Evolutionary conservation across 768 basidiomycete genomes (phyloP), one percentile per base, ranked within the genome.

Genomic region (Collybiopsis confluens): DNA sequence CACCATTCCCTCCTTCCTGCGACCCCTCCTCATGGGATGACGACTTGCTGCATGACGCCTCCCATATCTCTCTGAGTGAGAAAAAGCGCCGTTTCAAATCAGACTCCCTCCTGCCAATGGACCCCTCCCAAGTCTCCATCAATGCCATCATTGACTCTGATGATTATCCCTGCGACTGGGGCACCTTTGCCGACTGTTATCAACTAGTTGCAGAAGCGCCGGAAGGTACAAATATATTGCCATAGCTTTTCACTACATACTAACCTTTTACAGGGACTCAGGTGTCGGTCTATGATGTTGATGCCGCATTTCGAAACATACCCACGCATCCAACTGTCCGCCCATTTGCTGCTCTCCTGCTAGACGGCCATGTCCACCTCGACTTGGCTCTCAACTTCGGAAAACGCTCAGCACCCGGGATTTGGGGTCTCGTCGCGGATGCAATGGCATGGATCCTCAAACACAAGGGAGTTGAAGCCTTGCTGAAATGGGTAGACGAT

Each of bases 241-340:
- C 18, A 20, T 15, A 5, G 4, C 5, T 9, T 40, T 40, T n/a
- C 13, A 9, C 13, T 16, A 40, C 16, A 5, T 15, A 5, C n/a
- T 16, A 5, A 40, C 38, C 18, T 20, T n/a, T 16, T n/a, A 5
- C 58, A 0, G 69, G 69, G 10, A 57, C 71, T 0, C 58, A 70
- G 46, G 74, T 62, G 0, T 66, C 73, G 0, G 67, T 70, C 0
- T 66, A 71, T 28, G 73, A 77, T 45, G 63, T 76, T 9, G 64
- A 69, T 26, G 56, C 70, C 0, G 70, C 74, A 5, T 73, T 68
- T 47, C 58, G 68, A 3, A 60, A 59, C 38, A 64, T 65, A 13
- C 73, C 74, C 2, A 65, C 70, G 2, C 55, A 46, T 10, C 72
- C 70, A 0, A 42, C 33, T 1, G 59, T 66, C 16, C 63, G 67